Evolutionary conservation across 1,284 basidiomycete species (phyloP), one percentile per base, ranked within the genome.

Genomic region (Cerrena zonata): DNA sequence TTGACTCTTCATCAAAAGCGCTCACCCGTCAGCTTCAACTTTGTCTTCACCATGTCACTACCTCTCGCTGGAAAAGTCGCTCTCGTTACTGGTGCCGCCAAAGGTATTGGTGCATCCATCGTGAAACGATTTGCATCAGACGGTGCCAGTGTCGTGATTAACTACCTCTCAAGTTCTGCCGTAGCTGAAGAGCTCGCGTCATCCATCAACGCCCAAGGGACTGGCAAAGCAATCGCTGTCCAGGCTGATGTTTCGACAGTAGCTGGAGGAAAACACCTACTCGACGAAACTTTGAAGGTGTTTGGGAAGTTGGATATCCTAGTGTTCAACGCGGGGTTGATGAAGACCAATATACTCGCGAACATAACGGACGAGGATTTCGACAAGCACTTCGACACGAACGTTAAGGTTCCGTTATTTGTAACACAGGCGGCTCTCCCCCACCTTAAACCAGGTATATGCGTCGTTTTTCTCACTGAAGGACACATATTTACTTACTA

Each of bases 391-490:
- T 72, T 79, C 49, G 63, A 74, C 45, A 65, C 69, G 36, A 81
- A 80, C 52, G 76, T 80, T 43, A 78, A 79, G 54, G 75, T 71
- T 0, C 78, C 79, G 1, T 58, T 82, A 25, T 81, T 81, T 65
- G 66, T 79, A 47, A 71, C 70, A 2, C 73, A 81, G 53, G 65
- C 65, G 11, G 75, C 70, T 1, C 69, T 69, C 2, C 62, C 69
- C 4, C 56, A 72, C 42, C 58, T 79, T 36, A 65, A 66, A 5
- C 46, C 70, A 40, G 74, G 78, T 76, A 61, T 49, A 73, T 62
- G 25, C 37, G n/a, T 37, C 30, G 3, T 7, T 37, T 15, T 22
- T 27, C 4, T 47, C 30, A 7, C 30, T 23, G n/a, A n/a, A n/a
- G n/a, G n/a, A n/a, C n/a, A n/a, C n/a, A n/a, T n/a, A n/a, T n/a